Base-by-base conservation (phyloP, 2,329 filamentous ascomycete genomes). In the Exophiala mesophila region DNA sequence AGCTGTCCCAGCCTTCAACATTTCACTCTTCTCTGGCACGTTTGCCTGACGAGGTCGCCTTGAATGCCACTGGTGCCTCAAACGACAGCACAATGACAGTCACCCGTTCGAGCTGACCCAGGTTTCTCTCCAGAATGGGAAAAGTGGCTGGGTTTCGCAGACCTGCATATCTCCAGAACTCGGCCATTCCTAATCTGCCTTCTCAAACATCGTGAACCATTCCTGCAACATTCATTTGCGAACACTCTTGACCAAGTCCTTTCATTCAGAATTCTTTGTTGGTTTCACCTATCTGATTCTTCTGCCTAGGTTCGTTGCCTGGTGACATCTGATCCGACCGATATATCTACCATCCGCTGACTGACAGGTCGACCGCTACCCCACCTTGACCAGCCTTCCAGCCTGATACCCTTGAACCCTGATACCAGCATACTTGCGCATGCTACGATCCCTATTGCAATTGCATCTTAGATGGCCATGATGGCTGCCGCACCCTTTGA, bases 401-500 rank as follows among this genome's bases (percentile, higher is more conserved):
- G 21, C 44, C 36, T 47, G n/a, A n/a, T n/a, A n/a, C n/a, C n/a
- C n/a, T n/a, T n/a, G n/a, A n/a, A n/a, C n/a, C n/a, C n/a, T n/a
- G n/a, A n/a, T n/a, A n/a, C n/a, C n/a, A n/a, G n/a, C n/a, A n/a
- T 31, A 31, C 45, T 41, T 41, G 38, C 35, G n/a, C n/a, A n/a
- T n/a, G n/a, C n/a, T n/a, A 49, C 48, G 40, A 18, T 39, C 24
- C 37, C 34, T 42, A 36, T 31, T 34, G 26, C 15, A 36, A 30
- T 34, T 30, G 33, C 34, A 42, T n/a, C 32, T 15, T 45, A 52
- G 56, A 58, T 62, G 54, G 60, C 62, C 53, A 67, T 61, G 46
- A 69, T 72, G 61, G 41, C 46, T 42, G 44, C 51, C 17, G 31
- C 30, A 12, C 66, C 72, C 53, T 59, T 73, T 50, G 71, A 74